A percentile compares a stretch with the other conserved stretches of the same genome.
phyloP scores from a whole-genome alignment of 257 asterid genomes.

The Petrea volubilis region DNA sequence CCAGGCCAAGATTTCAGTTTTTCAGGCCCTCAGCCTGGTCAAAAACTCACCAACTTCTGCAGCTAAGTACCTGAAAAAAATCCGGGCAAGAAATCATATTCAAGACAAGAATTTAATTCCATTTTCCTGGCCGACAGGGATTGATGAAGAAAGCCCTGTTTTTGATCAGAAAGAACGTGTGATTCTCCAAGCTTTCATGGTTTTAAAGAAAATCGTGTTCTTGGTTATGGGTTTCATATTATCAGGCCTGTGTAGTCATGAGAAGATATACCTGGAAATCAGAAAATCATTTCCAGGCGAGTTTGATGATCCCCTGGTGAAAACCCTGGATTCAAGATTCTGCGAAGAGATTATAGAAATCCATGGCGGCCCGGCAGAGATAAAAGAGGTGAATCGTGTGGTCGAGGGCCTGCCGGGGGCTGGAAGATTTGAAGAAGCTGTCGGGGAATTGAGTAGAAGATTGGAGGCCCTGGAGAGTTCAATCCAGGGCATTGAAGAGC shows the following conservation, averaged over 20 bases:
- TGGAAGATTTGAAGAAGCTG: constrained; percentile 21
- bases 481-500: constrained; percentile 40
- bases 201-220: constrained; percentile 34
- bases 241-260: constrained; percentile 45
- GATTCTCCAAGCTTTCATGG: constrained; percentile 35
- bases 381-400: constrained; percentile 43
- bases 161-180: constrained; percentile 39
- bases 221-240: constrained; percentile 42
- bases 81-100: constrained; percentile 12
- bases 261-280: constrained; percentile 31
- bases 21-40: constrained; percentile 37
- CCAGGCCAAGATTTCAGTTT: constrained; percentile 38
- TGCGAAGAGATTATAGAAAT: constrained; percentile 26
- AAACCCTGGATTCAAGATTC: constrained; percentile 34
- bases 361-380: constrained; percentile 36
- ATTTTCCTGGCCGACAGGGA: constrained; percentile 16
- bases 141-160: constrained; percentile 25
- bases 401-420: constrained; percentile 13
- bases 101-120: constrained; percentile 19
- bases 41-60: constrained; percentile 29
- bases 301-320: constrained; percentile 28
- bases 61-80: constrained; percentile 28
- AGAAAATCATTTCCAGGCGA: constrained; percentile 27
- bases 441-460: constrained; percentile 31
- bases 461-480: constrained; percentile 37